These are phyloP conservation scores for Phlebiopsis gigantea DNA, from an alignment of 768 basidiomycete genomes.

Conservation along the genomic window DNA sequence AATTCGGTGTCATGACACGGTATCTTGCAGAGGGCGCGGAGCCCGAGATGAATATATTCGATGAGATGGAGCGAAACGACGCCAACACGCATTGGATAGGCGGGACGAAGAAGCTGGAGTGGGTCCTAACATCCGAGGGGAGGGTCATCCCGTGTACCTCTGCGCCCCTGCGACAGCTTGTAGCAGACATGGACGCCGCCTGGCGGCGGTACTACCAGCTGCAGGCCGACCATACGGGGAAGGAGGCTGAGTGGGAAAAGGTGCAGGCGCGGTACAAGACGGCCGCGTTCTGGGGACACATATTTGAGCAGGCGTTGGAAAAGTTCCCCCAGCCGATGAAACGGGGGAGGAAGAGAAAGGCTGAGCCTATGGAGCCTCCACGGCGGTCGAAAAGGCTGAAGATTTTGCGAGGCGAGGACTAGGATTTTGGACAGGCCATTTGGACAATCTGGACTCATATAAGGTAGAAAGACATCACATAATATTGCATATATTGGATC, in stretches of 20 bases:
- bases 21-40: neutral
- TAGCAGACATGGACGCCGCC: neutral
- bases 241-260: neutral
- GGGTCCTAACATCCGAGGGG: neutral
- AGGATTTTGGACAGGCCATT: neutral
- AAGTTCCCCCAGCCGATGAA: neutral
- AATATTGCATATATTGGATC: neutral
- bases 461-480: no score
- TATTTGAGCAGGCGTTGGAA: neutral
- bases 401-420: neutral
- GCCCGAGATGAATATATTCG: neutral
- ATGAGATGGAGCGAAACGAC: neutral
- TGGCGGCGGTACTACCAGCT: neutral
- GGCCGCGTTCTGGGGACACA: neutral
- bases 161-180: neutral
- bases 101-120: neutral
- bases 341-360: neutral
- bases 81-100: neutral
- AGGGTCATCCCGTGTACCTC: neutral
- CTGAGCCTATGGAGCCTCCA: neutral
- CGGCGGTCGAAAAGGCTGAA: neutral
- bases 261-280: neutral
- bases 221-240: neutral
- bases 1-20: conserved; percentile 2
- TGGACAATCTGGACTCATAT: neutral